phyloP scores from a whole-genome alignment of 106 monocot genomes.

The Posidonia australis region DNA sequence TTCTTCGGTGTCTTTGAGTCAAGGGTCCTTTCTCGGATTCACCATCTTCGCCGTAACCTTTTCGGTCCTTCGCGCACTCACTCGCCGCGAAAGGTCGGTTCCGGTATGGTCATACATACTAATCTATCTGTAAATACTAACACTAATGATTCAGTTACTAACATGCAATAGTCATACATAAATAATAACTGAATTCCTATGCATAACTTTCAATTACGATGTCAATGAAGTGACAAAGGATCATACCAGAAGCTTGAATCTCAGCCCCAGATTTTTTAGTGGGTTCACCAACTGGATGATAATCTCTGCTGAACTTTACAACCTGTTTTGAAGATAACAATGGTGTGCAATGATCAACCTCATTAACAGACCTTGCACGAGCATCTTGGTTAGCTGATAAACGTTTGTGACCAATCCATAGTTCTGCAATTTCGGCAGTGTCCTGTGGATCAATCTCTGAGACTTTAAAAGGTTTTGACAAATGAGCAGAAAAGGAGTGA shows the following conservation, averaged over 20 bases:
- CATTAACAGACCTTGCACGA: constrained; percentile 3
- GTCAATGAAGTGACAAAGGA: background rate
- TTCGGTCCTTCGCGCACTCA: no score
- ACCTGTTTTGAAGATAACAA: constrained; percentile 42
- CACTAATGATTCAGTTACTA: no score
- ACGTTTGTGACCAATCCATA: no score
- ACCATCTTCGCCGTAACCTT: no score
- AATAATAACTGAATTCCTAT: background rate
- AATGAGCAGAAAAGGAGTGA: constrained; percentile 17
- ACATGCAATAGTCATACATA: no score
- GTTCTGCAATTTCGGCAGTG: no score
- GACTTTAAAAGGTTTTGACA: background rate
- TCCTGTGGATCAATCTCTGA: no score
- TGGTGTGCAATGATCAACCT: constrained; percentile 1
- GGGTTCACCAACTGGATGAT: constrained; percentile 61
- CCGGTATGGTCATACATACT: no score
- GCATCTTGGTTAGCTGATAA: constrained; percentile 1
- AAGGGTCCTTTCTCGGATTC: no score
- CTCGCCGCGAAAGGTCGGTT: no score
- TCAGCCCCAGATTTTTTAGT: constrained; percentile 57
- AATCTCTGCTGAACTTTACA: constrained; percentile 31
- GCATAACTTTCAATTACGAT: background rate
- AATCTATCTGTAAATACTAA: no score
- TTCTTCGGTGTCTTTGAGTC: no score
- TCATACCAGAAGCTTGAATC: constrained; percentile 74